Percentiles rank a stretch among this genome's conserved stretches.
phyloP scores from a whole-genome alignment of 1,284 basidiomycete genomes.

The Marasmius sp. region DNA sequence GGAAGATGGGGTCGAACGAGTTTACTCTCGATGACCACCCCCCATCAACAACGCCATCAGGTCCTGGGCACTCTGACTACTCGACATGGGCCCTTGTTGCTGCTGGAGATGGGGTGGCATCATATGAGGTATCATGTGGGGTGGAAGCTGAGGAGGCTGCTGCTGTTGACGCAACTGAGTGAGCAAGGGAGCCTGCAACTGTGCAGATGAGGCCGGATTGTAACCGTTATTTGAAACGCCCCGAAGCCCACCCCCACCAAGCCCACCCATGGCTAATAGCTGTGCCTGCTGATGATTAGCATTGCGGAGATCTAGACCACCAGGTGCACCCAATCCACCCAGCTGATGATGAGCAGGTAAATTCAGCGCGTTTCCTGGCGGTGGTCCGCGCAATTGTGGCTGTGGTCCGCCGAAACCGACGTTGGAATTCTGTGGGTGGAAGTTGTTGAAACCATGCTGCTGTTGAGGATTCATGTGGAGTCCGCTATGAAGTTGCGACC shows the following conservation, averaged over 20 bases:
- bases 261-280: constrained; percentile 45
- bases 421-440: constrained; percentile 37
- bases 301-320: constrained; percentile 53
- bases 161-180: constrained; percentile 40
- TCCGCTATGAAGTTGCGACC: constrained; percentile 44
- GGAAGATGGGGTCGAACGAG: constrained; percentile 13
- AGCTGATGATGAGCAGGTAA: constrained; percentile 42
- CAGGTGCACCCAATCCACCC: constrained; percentile 47
- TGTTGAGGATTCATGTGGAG: constrained; percentile 44
- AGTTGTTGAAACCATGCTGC: constrained; percentile 54
- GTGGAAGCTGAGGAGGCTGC: constrained; percentile 43
- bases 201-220: constrained; percentile 40
- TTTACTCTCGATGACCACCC: constrained; percentile 59
- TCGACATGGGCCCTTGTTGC: constrained; percentile 46
- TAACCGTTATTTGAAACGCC: constrained; percentile 45
- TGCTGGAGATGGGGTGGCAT: constrained; percentile 63
- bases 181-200: constrained; percentile 37
- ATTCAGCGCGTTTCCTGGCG: constrained; percentile 42
- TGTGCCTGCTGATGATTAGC: constrained; percentile 43
- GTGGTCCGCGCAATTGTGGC: constrained; percentile 44
- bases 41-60: constrained; percentile 81
- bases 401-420: constrained; percentile 49
- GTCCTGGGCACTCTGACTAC: constrained; percentile 58
- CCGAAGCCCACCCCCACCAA: constrained; percentile 38
- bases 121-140: constrained; percentile 56